Evolutionary conservation across 495 filamentous ascomycete species (phyloP).

Genomic region (Hyaloscypha hepaticicola): DNA sequence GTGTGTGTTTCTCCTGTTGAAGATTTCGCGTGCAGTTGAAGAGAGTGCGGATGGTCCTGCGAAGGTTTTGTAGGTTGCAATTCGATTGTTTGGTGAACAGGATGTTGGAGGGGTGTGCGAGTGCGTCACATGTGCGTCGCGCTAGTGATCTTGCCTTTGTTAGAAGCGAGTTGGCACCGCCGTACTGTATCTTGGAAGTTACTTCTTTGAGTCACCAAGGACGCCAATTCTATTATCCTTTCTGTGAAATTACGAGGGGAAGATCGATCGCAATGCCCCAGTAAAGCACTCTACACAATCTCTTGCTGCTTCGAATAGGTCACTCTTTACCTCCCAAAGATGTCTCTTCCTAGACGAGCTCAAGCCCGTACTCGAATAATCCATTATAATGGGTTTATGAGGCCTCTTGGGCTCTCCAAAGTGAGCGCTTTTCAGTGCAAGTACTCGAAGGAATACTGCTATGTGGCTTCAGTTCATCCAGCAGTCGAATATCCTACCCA

Average conservation of each 20-base stretch:
- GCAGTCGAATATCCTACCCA: neutral
- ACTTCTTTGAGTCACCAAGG: neutral
- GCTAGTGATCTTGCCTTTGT: neutral
- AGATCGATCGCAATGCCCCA: neutral
- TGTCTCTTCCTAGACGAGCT: neutral
- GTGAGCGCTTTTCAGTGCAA: neutral
- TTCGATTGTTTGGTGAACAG: neutral
- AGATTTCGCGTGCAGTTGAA: conserved; percentile 1
- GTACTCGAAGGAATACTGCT: neutral
- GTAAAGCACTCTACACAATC: neutral
- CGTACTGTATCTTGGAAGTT: neutral
- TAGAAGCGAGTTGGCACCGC: neutral
- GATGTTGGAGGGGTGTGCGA: conserved; percentile 18
- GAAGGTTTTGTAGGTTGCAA: neutral
- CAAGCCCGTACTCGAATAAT: neutral
- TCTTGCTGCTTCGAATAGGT: neutral
- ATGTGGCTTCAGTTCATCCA: neutral
- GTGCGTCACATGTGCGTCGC: conserved; percentile 19
- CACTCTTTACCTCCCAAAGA: neutral
- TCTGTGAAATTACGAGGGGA: neutral
- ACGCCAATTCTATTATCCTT: neutral
- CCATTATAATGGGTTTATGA: neutral
- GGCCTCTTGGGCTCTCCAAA: neutral
- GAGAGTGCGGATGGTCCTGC: neutral
- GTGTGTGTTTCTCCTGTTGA: conserved; percentile 9